Conservation (phyloP, 441 rosid species). For the Euphorbia schlechtendalii region DNA sequence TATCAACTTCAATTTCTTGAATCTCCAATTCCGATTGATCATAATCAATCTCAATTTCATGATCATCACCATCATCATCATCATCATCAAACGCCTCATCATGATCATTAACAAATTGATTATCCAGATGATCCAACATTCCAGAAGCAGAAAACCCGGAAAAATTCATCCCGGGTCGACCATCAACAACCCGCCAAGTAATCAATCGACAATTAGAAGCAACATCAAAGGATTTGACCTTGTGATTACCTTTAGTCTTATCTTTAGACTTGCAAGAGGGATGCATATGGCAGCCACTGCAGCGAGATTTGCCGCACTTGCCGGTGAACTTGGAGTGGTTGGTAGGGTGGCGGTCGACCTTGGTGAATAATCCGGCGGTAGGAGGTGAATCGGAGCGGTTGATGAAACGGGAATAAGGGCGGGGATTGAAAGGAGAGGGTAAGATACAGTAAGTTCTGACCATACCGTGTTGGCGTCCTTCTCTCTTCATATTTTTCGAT, state of each 20-base stretch:
- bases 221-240: slow-evolving; percentile 38
- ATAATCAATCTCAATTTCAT: slow-evolving; percentile 7
- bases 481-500: slow-evolving; percentile 46
- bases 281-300: slow-evolving; percentile 36
- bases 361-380: slow-evolving; percentile 38
- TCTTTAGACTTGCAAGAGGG: slow-evolving; percentile 43
- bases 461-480: slow-evolving; percentile 68
- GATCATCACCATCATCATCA: neutral
- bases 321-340: slow-evolving; percentile 70
- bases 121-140: slow-evolving; percentile 35
- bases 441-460: slow-evolving; percentile 45
- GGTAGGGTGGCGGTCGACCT: slow-evolving; percentile 41
- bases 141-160: slow-evolving; percentile 43
- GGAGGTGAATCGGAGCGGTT: slow-evolving; percentile 36
- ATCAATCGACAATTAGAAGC: slow-evolving; percentile 27
- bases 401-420: slow-evolving; percentile 29
- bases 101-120: slow-evolving; percentile 11
- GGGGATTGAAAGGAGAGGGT: slow-evolving; percentile 42
- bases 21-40: neutral
- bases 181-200: slow-evolving; percentile 41
- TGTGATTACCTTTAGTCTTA: slow-evolving; percentile 47
- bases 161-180: slow-evolving; percentile 13
- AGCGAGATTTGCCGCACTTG: slow-evolving; percentile 37
- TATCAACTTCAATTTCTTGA: neutral
- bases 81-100: neutral